Evolutionary conservation across 768 basidiomycete species (phyloP).

Genomic region (Collybiopsis confluens): DNA sequence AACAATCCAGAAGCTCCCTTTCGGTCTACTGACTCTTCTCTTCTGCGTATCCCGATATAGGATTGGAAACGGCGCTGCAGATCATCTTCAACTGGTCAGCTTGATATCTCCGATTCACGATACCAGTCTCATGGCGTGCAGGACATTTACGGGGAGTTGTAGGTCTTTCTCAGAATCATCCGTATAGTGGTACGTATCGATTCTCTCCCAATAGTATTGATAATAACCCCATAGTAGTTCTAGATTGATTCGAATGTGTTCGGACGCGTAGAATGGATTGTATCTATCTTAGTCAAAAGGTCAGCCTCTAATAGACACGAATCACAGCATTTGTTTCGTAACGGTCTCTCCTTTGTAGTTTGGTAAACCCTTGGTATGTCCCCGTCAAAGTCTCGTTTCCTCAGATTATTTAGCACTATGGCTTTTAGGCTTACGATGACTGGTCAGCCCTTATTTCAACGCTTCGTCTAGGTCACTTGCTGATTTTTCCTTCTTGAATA

Average conservation of each 20-base stretch:
- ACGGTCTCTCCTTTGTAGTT: conserved; percentile 35
- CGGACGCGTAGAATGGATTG: conserved; percentile 71
- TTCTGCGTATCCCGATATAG: conserved; percentile 24
- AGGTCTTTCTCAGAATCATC: conserved; percentile 16
- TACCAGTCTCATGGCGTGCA: conserved; percentile 23
- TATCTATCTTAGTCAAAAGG: conserved; percentile 95
- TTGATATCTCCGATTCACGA: conserved; percentile 19
- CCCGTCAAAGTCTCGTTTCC: not conserved
- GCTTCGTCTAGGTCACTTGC: not conserved
- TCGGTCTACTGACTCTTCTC: not conserved
- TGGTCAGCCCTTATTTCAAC: conserved; percentile 39
- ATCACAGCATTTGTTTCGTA: not conserved
- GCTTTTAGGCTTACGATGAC: conserved; percentile 48
- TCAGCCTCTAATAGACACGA: conserved; percentile 19
- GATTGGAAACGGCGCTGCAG: conserved; percentile 95
- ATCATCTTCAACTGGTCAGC: conserved; percentile 76
- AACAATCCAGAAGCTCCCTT: not conserved
- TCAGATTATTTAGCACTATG: not conserved
- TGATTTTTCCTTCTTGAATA: conserved; percentile 16
- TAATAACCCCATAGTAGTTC: not conserved
- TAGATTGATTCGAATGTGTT: not conserved
- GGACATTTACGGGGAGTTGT: conserved; percentile 98
- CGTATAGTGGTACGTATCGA: not conserved
- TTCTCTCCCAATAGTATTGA: not conserved
- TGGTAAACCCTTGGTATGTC: conserved; percentile 68